Percentiles rank a stretch among this genome's conserved stretches.
phyloP scores from a whole-genome alignment of 2,329 filamentous ascomycete genomes.

The Colletotrichum agaves region DNA sequence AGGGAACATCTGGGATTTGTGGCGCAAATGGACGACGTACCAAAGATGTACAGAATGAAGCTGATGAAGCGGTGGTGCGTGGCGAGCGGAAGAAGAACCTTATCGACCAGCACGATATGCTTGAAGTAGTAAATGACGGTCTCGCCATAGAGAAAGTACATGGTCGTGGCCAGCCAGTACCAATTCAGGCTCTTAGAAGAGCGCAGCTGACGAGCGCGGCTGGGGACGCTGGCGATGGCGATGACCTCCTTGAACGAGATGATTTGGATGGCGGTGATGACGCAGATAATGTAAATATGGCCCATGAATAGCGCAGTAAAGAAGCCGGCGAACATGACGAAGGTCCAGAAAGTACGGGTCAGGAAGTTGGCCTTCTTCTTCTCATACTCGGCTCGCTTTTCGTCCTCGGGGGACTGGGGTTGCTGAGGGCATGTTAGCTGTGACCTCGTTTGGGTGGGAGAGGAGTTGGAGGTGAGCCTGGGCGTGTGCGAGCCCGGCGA shows the following conservation, averaged over 20 bases:
- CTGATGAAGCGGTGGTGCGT: slow-evolving; percentile 99
- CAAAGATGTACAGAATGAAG: slow-evolving; percentile 97
- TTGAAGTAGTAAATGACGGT: slow-evolving; percentile 99
- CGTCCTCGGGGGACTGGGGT: slow-evolving; percentile 50
- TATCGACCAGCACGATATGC: slow-evolving; percentile 95
- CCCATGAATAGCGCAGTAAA: slow-evolving; percentile 93
- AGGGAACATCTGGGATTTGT: not conserved
- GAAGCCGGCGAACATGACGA: slow-evolving; percentile 96
- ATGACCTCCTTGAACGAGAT: slow-evolving; percentile 99
- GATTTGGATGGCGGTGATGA: slow-evolving; percentile 94
- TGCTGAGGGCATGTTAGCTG: slow-evolving; percentile 49
- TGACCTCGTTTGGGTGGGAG: not conserved
- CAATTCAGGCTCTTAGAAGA: slow-evolving; percentile 98
- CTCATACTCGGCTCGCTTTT: slow-evolving; percentile 78
- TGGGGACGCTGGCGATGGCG: slow-evolving; percentile 94
- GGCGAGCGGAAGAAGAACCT: slow-evolving; percentile 89
- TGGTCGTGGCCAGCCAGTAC: slow-evolving; percentile 98
- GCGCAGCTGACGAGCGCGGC: slow-evolving; percentile 86
- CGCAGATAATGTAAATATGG: slow-evolving; percentile 95
- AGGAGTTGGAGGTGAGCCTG: not conserved
- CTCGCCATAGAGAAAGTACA: slow-evolving; percentile 99
- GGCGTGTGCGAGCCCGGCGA: not conserved
- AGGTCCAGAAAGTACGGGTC: slow-evolving; percentile 95
- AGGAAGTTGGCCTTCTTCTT: slow-evolving; percentile 99
- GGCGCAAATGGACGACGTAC: slow-evolving; percentile 60